phyloP scores from a whole-genome alignment of 352 stramenopile genomes.

The Phytophthora rubi region DNA sequence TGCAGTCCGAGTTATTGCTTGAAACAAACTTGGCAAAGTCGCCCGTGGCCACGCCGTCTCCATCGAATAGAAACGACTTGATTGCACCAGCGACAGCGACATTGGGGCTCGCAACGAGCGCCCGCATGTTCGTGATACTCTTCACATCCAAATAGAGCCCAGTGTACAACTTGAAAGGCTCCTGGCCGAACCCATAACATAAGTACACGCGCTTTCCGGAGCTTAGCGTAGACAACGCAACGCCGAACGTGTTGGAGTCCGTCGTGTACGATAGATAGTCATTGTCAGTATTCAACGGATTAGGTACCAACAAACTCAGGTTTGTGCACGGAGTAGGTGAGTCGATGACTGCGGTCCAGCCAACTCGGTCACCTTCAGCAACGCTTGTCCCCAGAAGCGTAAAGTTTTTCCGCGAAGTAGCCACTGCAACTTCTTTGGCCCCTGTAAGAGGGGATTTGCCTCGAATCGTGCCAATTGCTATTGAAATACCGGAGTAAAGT shows the following conservation, averaged over 20 bases:
- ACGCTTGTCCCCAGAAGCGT: slow-evolving; percentile 56
- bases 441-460: slow-evolving; percentile 44
- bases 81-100: slow-evolving; percentile 50
- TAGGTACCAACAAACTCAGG: slow-evolving; percentile 41
- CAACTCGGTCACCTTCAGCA: slow-evolving; percentile 51
- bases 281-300: slow-evolving; percentile 39
- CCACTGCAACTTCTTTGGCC: slow-evolving; percentile 59
- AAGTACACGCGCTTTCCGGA: slow-evolving; percentile 64
- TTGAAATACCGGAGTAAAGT: slow-evolving; percentile 52
- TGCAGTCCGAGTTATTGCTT: slow-evolving; percentile 37
- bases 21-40: slow-evolving; percentile 75
- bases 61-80: slow-evolving; percentile 74
- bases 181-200: slow-evolving; percentile 68
- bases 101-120: slow-evolving; percentile 45
- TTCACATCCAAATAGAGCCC: slow-evolving; percentile 65
- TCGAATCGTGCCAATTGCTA: slow-evolving; percentile 61
- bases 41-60: slow-evolving; percentile 59
- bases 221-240: slow-evolving; percentile 50
- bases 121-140: slow-evolving; percentile 59
- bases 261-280: slow-evolving; percentile 60
- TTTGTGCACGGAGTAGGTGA: slow-evolving; percentile 38
- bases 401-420: slow-evolving; percentile 52
- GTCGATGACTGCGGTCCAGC: slow-evolving; percentile 48
- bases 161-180: slow-evolving; percentile 60
- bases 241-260: slow-evolving; percentile 34